Conservation (phyloP, 2,329 filamentous ascomycete genomes). For the Fusarium humuli region DNA sequence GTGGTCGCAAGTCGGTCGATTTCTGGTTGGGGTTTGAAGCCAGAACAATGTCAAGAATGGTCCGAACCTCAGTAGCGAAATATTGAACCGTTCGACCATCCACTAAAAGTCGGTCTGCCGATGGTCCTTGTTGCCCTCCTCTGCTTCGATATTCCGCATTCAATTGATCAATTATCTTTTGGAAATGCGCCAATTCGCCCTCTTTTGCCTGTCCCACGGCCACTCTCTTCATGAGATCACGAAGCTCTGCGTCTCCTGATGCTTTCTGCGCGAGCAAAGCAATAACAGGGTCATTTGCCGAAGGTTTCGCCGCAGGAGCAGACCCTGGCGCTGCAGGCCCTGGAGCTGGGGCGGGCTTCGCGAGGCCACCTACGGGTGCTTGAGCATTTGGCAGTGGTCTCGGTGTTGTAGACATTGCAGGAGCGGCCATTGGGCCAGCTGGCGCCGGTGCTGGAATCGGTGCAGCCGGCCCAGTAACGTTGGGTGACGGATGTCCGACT, state of each 20-base stretch:
- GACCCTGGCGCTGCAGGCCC: slow-evolving; percentile 17
- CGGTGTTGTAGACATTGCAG: slow-evolving; percentile 45
- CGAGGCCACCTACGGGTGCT: slow-evolving; percentile 29
- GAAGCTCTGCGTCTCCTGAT: slow-evolving; percentile 76
- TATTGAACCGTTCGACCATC: slow-evolving; percentile 68
- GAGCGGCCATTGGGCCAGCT: slow-evolving; percentile 34
- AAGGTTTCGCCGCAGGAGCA: slow-evolving; percentile 42
- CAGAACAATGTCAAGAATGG: slow-evolving; percentile 70
- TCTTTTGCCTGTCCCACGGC: slow-evolving; percentile 78
- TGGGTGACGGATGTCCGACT: slow-evolving; percentile 39
- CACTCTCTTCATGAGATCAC: slow-evolving; percentile 85
- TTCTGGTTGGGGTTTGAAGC: slow-evolving; percentile 68
- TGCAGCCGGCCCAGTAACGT: slow-evolving; percentile 34
- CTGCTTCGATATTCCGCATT: slow-evolving; percentile 69
- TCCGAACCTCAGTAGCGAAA: slow-evolving; percentile 68
- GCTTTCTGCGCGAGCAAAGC: slow-evolving; percentile 81
- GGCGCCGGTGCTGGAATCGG: slow-evolving; percentile 42
- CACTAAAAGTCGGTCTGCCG: slow-evolving; percentile 66
- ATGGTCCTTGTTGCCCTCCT: slow-evolving; percentile 63
- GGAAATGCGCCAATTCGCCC: slow-evolving; percentile 79
- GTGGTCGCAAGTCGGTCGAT: slow-evolving; percentile 64
- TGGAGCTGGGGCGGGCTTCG: slow-evolving; percentile 30
- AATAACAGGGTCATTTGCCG: slow-evolving; percentile 78
- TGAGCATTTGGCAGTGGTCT: slow-evolving; percentile 34
- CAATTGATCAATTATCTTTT: slow-evolving; percentile 83